Conservation (phyloP, 495 filamentous ascomycete species). For the Xanthoparmelia taractica region DNA sequence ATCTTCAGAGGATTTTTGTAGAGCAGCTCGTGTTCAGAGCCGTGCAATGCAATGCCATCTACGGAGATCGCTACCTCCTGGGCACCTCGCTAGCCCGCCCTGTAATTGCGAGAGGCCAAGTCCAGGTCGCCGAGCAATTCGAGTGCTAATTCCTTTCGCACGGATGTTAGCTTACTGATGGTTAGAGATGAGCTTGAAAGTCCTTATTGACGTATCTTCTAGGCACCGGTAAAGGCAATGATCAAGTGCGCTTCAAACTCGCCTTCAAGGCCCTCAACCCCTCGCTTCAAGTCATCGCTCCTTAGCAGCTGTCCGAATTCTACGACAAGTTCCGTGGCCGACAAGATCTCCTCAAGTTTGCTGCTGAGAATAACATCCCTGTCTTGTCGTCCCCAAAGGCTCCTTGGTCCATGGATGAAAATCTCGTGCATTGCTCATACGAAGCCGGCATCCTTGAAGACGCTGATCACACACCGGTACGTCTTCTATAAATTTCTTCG, state of each 20-base stretch:
- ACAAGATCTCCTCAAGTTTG: background rate
- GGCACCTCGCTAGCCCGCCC: slow-evolving; percentile 78
- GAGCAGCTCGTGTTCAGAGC: slow-evolving; percentile 83
- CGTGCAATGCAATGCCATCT: slow-evolving; percentile 67
- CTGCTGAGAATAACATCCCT: background rate
- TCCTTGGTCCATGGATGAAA: background rate
- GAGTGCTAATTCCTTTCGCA: slow-evolving; percentile 37
- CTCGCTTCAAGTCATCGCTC: background rate
- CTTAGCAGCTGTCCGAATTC: background rate
- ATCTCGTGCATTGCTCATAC: background rate
- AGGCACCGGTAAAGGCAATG: slow-evolving; percentile 12
- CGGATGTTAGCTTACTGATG: slow-evolving; percentile 4
- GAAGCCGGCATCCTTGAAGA: background rate
- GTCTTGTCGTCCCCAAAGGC: background rate
- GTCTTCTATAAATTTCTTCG: background rate
- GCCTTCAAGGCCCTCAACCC: background rate
- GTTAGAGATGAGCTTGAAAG: background rate
- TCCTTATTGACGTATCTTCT: background rate
- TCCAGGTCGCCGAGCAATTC: slow-evolving; percentile 60
- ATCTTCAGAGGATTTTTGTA: slow-evolving; percentile 49
- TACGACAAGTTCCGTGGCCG: background rate
- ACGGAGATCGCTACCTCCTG: slow-evolving; percentile 57
- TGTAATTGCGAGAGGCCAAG: slow-evolving; percentile 77
- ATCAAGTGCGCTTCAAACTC: slow-evolving; percentile 1
- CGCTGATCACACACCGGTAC: background rate